These are phyloP conservation scores for Jacaranda copaia DNA, from an alignment of 257 asterid genomes.

Conservation along the genomic window DNA sequence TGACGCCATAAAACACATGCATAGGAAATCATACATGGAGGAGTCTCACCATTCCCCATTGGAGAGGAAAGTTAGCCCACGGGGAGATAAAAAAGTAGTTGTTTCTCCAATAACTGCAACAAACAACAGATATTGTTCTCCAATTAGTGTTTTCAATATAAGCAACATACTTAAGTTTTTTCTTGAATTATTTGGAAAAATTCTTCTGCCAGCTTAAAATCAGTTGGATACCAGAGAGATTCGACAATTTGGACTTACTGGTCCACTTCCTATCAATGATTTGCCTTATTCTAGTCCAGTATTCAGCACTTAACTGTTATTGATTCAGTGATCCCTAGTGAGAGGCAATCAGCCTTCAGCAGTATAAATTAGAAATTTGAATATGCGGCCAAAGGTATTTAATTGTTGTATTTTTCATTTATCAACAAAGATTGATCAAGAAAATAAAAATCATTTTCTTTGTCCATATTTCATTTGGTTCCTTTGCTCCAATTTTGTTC, in stretches of 20 bases:
- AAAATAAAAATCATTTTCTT: neutral
- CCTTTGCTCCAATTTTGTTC: neutral
- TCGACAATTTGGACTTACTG: no score
- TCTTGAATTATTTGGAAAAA: neutral
- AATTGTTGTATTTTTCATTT: neutral
- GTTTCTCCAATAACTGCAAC: constrained; percentile 98
- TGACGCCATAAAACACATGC: constrained; percentile 30
- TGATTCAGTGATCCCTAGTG: neutral
- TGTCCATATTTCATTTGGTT: constrained; percentile 1
- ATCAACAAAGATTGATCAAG: neutral
- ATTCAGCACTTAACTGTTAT: neutral
- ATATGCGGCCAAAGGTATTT: neutral
- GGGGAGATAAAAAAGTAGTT: constrained; percentile 72
- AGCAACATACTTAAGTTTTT: constrained; percentile 7
- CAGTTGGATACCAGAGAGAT: no score
- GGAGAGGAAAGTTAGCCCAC: constrained; percentile 77
- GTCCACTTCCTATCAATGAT: no score
- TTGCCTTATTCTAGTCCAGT: no score
- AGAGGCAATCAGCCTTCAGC: constrained; percentile 8
- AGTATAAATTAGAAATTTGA: neutral
- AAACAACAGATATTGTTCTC: constrained; percentile 25
- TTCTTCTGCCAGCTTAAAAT: neutral
- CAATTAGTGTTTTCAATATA: neutral
- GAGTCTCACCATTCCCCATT: constrained; percentile 94
- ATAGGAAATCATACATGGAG: constrained; percentile 15